Evolutionary conservation across 352 stramenopile species (phyloP), one percentile per base, ranked within the genome.

Genomic region (Nothophytophthora sp.): DNA sequence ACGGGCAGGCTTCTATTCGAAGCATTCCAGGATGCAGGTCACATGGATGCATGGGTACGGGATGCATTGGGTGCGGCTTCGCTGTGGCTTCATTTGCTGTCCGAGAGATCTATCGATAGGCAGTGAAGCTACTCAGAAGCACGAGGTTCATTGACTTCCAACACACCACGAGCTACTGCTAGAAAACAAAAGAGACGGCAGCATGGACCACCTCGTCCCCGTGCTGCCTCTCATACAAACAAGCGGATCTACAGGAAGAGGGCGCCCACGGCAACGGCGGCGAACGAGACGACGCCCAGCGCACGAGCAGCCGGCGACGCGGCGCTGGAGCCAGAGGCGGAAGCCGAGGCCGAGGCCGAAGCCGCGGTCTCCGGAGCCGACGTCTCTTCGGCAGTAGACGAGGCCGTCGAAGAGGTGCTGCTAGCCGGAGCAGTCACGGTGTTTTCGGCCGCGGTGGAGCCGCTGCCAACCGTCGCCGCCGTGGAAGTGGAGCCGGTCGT

Each of bases 401-500:
- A 24, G 24, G 24, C 29, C 4, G 35, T 55, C 3, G 40, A 49
- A 23, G 48, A 23, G 3, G 41, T 29, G 12, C 49, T 43, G 28
- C 33, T 54, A 5, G 54, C 42, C 8, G 58, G 52, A 8, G 40
- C 47, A 5, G 55, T 59, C 16, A 60, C 42, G 20, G 51, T 70
- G 44, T 42, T n/a, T n/a, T n/a, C n/a, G n/a, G n/a, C n/a, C n/a
- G n/a, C n/a, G n/a, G n/a, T n/a, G n/a, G n/a, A n/a, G n/a, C n/a
- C 24, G 50, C 55, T 68, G 37, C 43, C 48, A 7, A 24, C 27
- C 11, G 51, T 58, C 12, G 61, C 56, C 11, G 63, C 74, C 3
- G 80, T 89, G 39, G 85, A 69, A 12, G 60, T 76, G 36, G 63
- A 67, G 22, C 63, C 49, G 28, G 54, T 55, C 55, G 37, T 22